Evolutionary conservation across 805 yeast species (phyloP).

Genomic region (Starmerella bacillaris): DNA sequence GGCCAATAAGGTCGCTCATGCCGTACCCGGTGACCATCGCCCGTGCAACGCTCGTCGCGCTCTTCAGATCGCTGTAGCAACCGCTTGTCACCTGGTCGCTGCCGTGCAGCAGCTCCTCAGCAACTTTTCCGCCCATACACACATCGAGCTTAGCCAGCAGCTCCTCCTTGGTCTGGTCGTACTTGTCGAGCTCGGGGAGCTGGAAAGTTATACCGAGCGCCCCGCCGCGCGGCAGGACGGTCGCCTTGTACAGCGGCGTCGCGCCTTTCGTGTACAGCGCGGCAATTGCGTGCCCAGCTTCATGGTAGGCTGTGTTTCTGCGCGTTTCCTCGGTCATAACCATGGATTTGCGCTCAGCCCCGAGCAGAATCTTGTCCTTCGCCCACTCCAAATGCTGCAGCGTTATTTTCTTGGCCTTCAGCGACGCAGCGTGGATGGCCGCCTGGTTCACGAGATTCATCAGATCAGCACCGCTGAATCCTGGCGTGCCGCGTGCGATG

Average conservation of each 20-base stretch:
- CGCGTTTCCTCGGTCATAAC: slow-evolving; percentile 91
- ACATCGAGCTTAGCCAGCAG: slow-evolving; percentile 86
- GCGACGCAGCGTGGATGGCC: slow-evolving; percentile 89
- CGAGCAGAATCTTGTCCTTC: slow-evolving; percentile 91
- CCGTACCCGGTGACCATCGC: slow-evolving; percentile 96
- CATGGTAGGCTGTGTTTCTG: slow-evolving; percentile 90
- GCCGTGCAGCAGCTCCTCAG: slow-evolving; percentile 86
- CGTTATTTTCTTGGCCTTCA: slow-evolving; percentile 74
- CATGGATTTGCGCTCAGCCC: slow-evolving; percentile 96
- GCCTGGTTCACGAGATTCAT: slow-evolving; percentile 95
- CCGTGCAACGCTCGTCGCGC: slow-evolving; percentile 82
- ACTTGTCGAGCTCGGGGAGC: slow-evolving; percentile 95
- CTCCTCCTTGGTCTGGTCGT: slow-evolving; percentile 76
- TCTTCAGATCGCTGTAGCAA: slow-evolving; percentile 76
- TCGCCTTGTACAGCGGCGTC: slow-evolving; percentile 87
- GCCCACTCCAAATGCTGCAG: slow-evolving; percentile 97
- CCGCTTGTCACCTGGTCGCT: slow-evolving; percentile 87
- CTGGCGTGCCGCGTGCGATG: slow-evolving; percentile 94
- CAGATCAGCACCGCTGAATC: slow-evolving; percentile 93
- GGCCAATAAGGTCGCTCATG: slow-evolving; percentile 88
- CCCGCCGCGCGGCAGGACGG: slow-evolving; percentile 89
- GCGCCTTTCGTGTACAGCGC: slow-evolving; percentile 91
- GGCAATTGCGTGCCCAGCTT: slow-evolving; percentile 98
- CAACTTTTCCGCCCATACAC: slow-evolving; percentile 97
- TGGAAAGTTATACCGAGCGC: slow-evolving; percentile 96